Evolutionary conservation across 2,329 filamentous ascomycete genomes (phyloP), one percentile per base, ranked within the genome.

Genomic region (Aspergillus fijiensis): DNA sequence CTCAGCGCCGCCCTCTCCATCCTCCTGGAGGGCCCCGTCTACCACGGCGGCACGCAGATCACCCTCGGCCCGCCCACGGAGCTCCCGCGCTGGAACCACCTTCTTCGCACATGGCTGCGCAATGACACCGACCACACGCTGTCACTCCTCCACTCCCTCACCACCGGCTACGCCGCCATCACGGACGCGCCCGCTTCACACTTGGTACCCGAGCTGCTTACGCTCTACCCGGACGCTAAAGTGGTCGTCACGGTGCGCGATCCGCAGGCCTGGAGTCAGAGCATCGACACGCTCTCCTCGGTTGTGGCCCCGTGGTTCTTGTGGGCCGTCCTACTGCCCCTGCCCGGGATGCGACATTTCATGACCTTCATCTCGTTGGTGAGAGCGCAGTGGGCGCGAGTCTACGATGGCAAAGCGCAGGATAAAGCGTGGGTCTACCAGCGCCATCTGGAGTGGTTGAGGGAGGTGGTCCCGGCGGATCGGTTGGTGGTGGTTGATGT

Each of bases 151-250:
- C 57, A 33, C 4, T 52, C 25, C 19, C 61, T 51, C 57, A 59
- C 68, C 5, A 72, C 74, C 14, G 81, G 81, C 25, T 84, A 79
- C 63, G 77, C 76, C 3, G 81, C 76, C n/a, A 73, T 78, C 42
- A 79, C 80, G 35, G 82, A 84, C 64, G 64, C 74, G 16, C 81
- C 81, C 0, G 73, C 72, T 4, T 72, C 71, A 14, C 70, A 76
- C 51, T 76, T 82, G 29, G 69, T 81, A 16, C 72, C 75, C 11
- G 80, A 83, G 53, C 68, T 84, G 39, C 65, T 83, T 59, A 74
- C 79, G 57, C 62, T 82, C 6, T 83, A 82, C 60, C 81, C 82
- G 0, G 73, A 83, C 27, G 81, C 81, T 10, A 78, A 78, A 57
- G 80, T 83, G 3, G 76, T 84, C n/a, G 74, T 76, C 60, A 78